A percentile compares a stretch with the other conserved stretches of the same genome.
Evolutionary conservation across 306 rosid genomes (phyloP).

Genomic region (Begonia loranthoides): DNA sequence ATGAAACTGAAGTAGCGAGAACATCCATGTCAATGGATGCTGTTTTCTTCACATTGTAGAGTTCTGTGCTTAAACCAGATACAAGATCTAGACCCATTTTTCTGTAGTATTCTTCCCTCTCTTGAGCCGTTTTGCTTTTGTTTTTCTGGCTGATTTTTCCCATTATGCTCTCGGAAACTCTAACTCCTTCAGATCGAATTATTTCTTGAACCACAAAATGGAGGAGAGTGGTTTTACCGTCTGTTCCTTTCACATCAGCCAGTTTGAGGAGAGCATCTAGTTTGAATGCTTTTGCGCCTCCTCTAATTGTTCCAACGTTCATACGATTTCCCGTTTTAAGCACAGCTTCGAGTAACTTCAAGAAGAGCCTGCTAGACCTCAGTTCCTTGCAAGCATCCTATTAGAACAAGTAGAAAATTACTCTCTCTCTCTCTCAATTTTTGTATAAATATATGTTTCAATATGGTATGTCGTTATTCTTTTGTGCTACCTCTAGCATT

Average conservation of each 20-base stretch:
- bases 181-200: constrained; percentile 58
- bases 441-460: neutral
- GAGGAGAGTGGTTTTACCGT: constrained; percentile 79
- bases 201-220: constrained; percentile 95
- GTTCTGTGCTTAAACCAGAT: constrained; percentile 73
- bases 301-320: constrained; percentile 94
- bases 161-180: constrained; percentile 89
- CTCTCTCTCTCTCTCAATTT: neutral
- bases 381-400: constrained; percentile 98
- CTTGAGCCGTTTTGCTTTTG: constrained; percentile 43
- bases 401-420: constrained; percentile 1
- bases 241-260: constrained; percentile 83
- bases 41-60: constrained; percentile 76
- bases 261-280: constrained; percentile 88
- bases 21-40: constrained; percentile 78
- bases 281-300: constrained; percentile 87
- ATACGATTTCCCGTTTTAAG: constrained; percentile 90
- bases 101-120: constrained; percentile 68
- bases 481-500: constrained; percentile 68
- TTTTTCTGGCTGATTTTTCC: constrained; percentile 64
- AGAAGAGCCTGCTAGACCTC: constrained; percentile 84
- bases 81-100: constrained; percentile 85
- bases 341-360: constrained; percentile 80
- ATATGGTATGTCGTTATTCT: too few species aligned
- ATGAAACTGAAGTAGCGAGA: constrained; percentile 55